Percentiles rank a stretch among this genome's conserved stretches.
Conservation (phyloP, 1,139 yeast species). For the Protomyces gravidus region DNA sequence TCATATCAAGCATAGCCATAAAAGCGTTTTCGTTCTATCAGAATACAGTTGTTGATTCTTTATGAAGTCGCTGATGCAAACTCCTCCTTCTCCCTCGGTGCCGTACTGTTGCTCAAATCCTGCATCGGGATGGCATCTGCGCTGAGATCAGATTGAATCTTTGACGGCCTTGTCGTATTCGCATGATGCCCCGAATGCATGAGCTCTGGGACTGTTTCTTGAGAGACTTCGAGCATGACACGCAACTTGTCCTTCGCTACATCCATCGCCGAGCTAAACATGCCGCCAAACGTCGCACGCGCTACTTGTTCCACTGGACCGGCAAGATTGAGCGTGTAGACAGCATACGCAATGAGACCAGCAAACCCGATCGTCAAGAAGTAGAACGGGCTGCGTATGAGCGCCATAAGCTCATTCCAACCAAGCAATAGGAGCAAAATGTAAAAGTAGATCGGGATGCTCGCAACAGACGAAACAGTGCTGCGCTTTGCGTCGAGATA, state of each 20-base stretch:
- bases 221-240: slow-evolving; percentile 11
- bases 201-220: slow-evolving; percentile 22
- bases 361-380: slow-evolving; percentile 57
- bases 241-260: slow-evolving; percentile 23
- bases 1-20: not conserved
- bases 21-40: not conserved
- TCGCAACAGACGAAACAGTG: slow-evolving; percentile 62
- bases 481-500: slow-evolving; percentile 74
- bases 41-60: not conserved
- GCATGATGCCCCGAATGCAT: slow-evolving; percentile 10
- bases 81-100: not conserved
- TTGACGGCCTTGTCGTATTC: not conserved
- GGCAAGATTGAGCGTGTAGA: slow-evolving; percentile 67
- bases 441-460: slow-evolving; percentile 80
- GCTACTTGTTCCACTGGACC: slow-evolving; percentile 53
- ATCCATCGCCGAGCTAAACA: slow-evolving; percentile 28
- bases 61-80: too few species aligned
- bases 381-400: slow-evolving; percentile 74
- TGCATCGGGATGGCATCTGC: not conserved
- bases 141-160: not conserved
- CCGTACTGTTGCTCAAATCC: not conserved
- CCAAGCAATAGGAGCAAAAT: slow-evolving; percentile 70
- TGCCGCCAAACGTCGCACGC: slow-evolving; percentile 7
- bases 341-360: slow-evolving; percentile 60
- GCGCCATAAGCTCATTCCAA: slow-evolving; percentile 93